Conservation (phyloP, 2,329 filamentous ascomycete species). For the Talaromyces sp. region DNA sequence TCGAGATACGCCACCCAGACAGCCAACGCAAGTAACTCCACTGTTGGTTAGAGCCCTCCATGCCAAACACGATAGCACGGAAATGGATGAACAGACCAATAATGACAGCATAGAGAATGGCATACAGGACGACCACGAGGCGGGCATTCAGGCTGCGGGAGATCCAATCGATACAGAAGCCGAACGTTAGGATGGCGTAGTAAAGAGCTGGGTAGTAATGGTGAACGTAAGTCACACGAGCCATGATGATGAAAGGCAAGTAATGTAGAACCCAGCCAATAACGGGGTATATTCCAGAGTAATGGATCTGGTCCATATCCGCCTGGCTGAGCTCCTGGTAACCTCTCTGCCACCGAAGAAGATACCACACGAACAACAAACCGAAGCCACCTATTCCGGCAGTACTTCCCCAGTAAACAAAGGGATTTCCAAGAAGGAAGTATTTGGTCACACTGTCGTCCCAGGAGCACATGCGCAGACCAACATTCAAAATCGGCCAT, state of each 20-base stretch:
- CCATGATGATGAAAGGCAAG: constrained; percentile 94
- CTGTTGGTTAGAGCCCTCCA: constrained; percentile 80
- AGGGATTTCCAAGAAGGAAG: constrained; percentile 94
- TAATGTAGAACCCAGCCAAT: constrained; percentile 97
- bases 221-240: constrained; percentile 97
- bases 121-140: constrained; percentile 71
- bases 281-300: constrained; percentile 85
- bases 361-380: constrained; percentile 77
- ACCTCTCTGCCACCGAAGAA: constrained; percentile 93
- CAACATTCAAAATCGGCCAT: constrained; percentile 94
- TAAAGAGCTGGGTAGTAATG: constrained; percentile 99
- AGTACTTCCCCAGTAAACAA: constrained; percentile 95
- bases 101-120: constrained; percentile 70
- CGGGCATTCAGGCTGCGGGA: constrained; percentile 67
- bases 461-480: constrained; percentile 98
- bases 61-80: constrained; percentile 93
- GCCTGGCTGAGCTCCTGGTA: constrained; percentile 76
- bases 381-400: constrained; percentile 73
- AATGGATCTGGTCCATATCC: constrained; percentile 94
- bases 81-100: constrained; percentile 88
- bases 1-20: constrained; percentile 79
- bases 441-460: constrained; percentile 95
- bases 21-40: constrained; percentile 97
- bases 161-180: constrained; percentile 86
- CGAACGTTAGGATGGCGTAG: constrained; percentile 88